Percentiles rank a stretch among this genome's conserved stretches.
Conservation (phyloP, 208 protist species). For the Crithidia sp. region DNA sequence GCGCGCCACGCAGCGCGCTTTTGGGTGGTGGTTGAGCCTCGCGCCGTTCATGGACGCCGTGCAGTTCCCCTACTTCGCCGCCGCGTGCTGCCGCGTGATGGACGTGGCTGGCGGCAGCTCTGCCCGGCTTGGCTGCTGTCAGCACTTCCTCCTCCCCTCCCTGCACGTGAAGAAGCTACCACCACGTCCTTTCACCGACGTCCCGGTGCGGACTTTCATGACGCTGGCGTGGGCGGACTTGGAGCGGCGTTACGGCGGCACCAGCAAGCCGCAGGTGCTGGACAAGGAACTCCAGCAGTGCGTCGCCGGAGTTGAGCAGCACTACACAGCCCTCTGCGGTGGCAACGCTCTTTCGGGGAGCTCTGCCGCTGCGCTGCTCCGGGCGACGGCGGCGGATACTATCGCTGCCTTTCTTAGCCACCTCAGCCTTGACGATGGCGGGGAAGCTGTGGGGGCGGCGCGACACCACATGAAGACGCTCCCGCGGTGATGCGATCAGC, state of each 20-base stretch:
- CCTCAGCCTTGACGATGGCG: slow-evolving; percentile 3
- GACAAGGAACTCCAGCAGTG: slow-evolving; percentile 16
- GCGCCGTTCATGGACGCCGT: slow-evolving; percentile 33
- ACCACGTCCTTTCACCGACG: slow-evolving; percentile 2
- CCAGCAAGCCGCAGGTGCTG: slow-evolving; percentile 28
- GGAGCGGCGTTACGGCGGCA: slow-evolving; percentile 22
- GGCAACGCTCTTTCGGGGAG: neutral
- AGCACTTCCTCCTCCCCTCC: slow-evolving; percentile 39
- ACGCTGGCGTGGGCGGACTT: slow-evolving; percentile 32
- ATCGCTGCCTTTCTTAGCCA: slow-evolving; percentile 8
- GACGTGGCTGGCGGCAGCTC: neutral
- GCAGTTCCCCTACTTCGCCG: slow-evolving; percentile 28
- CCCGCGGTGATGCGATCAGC: neutral
- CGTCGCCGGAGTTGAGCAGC: neutral
- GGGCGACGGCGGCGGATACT: slow-evolving; percentile 14
- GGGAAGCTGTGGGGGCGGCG: neutral
- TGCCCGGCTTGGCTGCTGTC: slow-evolving; percentile 7
- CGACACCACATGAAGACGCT: neutral
- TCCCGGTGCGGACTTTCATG: slow-evolving; percentile 23
- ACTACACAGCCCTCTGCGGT: slow-evolving; percentile 15
- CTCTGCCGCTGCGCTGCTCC: neutral
- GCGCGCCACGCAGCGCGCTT: slow-evolving; percentile 17
- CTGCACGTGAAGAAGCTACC: slow-evolving; percentile 45
- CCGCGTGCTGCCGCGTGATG: slow-evolving; percentile 19
- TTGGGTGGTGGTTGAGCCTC: slow-evolving; percentile 44